These are phyloP conservation scores for Wickerhamomyces chaumierensis DNA, from an alignment of 805 yeast genomes.

Conservation along the genomic window DNA sequence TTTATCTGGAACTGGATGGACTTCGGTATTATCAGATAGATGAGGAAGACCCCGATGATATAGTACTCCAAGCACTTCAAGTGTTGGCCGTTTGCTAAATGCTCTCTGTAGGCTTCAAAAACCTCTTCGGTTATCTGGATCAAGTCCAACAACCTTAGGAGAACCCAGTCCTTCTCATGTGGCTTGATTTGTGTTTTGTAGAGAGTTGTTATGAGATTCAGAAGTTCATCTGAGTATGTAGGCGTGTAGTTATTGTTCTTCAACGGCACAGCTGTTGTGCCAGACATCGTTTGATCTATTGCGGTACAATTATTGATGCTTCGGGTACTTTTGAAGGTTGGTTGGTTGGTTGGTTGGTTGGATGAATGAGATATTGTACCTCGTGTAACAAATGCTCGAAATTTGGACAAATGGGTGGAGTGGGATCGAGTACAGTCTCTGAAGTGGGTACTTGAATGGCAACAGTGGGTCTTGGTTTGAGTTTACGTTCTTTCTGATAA, in stretches of 20 bases:
- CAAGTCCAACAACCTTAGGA: constrained; percentile 25
- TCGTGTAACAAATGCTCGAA: no score
- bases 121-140: constrained; percentile 25
- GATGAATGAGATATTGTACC: no score
- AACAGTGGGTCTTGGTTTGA: no score
- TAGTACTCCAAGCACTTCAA: constrained; percentile 22
- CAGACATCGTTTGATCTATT: not conserved
- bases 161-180: constrained; percentile 19
- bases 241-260: constrained; percentile 20
- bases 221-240: constrained; percentile 27
- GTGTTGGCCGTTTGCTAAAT: constrained; percentile 9
- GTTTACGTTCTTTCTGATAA: no score
- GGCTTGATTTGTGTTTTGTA: constrained; percentile 24
- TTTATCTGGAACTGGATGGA: constrained; percentile 29
- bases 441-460: no score
- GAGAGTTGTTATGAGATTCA: constrained; percentile 18
- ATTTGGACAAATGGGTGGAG: no score
- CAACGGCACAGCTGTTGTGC: not conserved
- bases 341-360: no score
- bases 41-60: constrained; percentile 26
- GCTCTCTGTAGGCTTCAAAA: constrained; percentile 21
- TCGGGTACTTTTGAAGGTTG: no score
- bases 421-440: no score
- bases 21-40: constrained; percentile 26
- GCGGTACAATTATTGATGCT: no score